Conservation (phyloP, 2,329 filamentous ascomycete genomes). For the Venturia aucupariae region DNA sequence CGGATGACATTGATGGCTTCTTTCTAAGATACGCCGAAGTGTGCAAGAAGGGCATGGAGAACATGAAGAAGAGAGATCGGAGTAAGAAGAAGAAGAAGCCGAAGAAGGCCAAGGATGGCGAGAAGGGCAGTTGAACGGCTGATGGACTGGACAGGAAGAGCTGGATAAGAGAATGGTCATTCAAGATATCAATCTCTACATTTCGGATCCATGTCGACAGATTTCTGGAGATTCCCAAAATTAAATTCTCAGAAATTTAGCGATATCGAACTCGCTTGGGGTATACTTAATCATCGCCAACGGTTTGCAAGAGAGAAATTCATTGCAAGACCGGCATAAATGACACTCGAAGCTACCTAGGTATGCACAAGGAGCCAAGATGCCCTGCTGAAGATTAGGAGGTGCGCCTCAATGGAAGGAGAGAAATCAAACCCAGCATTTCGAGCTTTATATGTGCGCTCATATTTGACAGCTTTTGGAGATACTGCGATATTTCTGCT, state of each 20-base stretch:
- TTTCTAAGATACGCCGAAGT: conserved; percentile 80
- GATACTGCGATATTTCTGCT: too few relatives aligned
- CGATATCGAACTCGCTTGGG: neutral
- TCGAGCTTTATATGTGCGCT: too few relatives aligned
- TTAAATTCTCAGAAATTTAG: neutral
- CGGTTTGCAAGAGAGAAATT: neutral
- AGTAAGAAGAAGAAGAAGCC: conserved; percentile 75
- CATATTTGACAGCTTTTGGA: too few relatives aligned
- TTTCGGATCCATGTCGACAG: neutral
- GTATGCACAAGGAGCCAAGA: too few relatives aligned
- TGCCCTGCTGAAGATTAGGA: too few relatives aligned
- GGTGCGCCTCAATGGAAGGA: too few relatives aligned
- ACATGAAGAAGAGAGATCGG: conserved; percentile 85
- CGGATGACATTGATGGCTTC: conserved; percentile 68
- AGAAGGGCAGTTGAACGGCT: neutral
- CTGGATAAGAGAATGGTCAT: neutral
- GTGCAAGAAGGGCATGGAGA: conserved; percentile 81
- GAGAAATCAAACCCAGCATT: too few relatives aligned
- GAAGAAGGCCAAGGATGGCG: conserved; percentile 56
- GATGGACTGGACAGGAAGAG: neutral
- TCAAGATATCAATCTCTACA: neutral
- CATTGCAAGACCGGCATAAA: neutral
- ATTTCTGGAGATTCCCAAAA: neutral
- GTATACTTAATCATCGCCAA: neutral
- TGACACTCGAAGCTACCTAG: neutral